phyloP scores from a whole-genome alignment of 371 early-diverging fungal genomes.

The Choanephora cucurbitarum region DNA sequence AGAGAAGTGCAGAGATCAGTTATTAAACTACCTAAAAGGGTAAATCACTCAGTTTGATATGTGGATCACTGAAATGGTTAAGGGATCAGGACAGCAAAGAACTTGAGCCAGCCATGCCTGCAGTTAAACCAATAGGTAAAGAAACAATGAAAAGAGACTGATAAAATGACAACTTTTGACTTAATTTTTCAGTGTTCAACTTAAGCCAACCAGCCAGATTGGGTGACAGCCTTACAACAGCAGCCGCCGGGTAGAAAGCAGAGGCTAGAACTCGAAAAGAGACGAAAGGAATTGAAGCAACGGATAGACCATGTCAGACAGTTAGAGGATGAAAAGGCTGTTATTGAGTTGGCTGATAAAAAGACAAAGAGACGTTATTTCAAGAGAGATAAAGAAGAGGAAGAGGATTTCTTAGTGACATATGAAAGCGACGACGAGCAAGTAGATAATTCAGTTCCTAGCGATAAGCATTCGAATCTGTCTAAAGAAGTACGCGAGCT shows the following conservation, averaged over 20 bases:
- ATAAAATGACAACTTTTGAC: background rate
- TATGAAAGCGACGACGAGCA: constrained; percentile 65
- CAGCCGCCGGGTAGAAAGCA: constrained; percentile 19
- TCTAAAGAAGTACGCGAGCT: constrained; percentile 61
- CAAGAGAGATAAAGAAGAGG: constrained; percentile 22
- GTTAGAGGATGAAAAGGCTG: constrained; percentile 13
- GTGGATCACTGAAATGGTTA: constrained; percentile 85
- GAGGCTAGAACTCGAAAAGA: constrained; percentile 15
- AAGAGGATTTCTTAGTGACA: constrained; percentile 62
- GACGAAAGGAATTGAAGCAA: constrained; percentile 24
- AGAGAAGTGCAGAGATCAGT: background rate
- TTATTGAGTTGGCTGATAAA: constrained; percentile 11
- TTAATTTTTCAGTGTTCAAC: too few species aligned
- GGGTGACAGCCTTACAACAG: constrained; percentile 38
- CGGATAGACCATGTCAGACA: constrained; percentile 36
- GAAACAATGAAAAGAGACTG: too few species aligned
- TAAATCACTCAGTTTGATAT: constrained; percentile 86
- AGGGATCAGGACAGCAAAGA: constrained; percentile 45
- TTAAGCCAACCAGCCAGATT: constrained; percentile 43
- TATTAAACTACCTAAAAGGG: constrained; percentile 47
- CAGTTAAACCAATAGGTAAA: constrained; percentile 8
- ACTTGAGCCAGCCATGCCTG: background rate
- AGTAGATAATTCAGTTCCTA: constrained; percentile 2
- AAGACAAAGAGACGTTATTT: constrained; percentile 9
- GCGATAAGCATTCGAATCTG: constrained; percentile 27